Percentiles rank a stretch among this genome's conserved stretches.
Evolutionary conservation across 169 alveolate species (phyloP).

Genomic region (Eimeria acervulina): DNA sequence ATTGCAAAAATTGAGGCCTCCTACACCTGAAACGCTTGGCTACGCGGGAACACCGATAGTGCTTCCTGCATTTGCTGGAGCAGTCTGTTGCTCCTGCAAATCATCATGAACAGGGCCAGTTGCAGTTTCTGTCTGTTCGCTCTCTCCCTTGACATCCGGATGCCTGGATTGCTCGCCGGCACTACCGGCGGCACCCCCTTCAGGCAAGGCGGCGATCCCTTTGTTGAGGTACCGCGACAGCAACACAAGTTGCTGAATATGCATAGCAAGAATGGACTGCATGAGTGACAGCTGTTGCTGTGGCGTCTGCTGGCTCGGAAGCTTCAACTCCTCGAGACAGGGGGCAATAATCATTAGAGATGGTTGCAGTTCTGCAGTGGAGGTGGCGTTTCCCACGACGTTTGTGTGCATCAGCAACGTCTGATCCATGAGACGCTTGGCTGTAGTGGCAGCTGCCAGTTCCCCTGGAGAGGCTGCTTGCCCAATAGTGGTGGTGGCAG

Average conservation of each 20-base stretch:
- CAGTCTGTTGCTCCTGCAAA: background rate
- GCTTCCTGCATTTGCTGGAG: slow-evolving; percentile 21
- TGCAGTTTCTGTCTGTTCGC: background rate
- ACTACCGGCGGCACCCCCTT: slow-evolving; percentile 4
- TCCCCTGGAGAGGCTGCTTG: slow-evolving; percentile 1
- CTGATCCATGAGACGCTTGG: slow-evolving; percentile 72
- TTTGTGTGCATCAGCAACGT: slow-evolving; percentile 70
- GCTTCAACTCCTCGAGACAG: slow-evolving; percentile 68
- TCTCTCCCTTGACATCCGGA: slow-evolving; percentile 24
- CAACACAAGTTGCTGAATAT: slow-evolving; percentile 75
- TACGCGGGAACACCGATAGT: slow-evolving; percentile 63
- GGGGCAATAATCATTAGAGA: slow-evolving; percentile 74
- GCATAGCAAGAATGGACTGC: slow-evolving; percentile 75
- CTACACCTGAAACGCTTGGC: background rate
- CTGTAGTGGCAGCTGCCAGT: slow-evolving; percentile 56
- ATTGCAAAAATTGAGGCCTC: slow-evolving; percentile 15
- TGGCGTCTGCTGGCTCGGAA: slow-evolving; percentile 77
- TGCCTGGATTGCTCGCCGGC: slow-evolving; percentile 17
- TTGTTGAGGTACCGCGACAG: slow-evolving; percentile 71
- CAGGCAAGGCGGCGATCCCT: slow-evolving; percentile 17
- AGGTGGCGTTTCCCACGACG: slow-evolving; percentile 76
- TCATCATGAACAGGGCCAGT: slow-evolving; percentile 3
- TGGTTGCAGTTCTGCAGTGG: slow-evolving; percentile 63
- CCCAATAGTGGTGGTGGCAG: background rate
- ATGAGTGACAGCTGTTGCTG: slow-evolving; percentile 70